These are phyloP conservation scores for Neospermospora avenae DNA, from an alignment of 2,329 filamentous ascomycete species.

Conservation along the genomic window DNA sequence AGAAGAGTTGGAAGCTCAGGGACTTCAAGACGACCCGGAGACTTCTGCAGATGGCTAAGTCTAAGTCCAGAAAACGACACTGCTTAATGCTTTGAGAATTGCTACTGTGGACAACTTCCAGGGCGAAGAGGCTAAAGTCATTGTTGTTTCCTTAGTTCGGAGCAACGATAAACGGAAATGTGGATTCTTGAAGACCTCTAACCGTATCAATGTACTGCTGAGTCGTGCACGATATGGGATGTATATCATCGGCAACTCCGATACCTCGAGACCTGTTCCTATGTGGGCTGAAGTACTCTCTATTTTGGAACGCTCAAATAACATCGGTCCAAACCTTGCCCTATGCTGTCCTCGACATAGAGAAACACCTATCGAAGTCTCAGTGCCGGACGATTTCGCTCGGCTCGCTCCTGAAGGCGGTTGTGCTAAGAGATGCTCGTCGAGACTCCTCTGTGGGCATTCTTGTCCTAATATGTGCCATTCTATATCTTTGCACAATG, in stretches of 20 bases:
- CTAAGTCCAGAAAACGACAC: slow-evolving; percentile 38
- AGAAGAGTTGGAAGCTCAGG: slow-evolving; percentile 45
- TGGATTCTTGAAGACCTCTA: slow-evolving; percentile 64
- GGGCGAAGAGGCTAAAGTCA: slow-evolving; percentile 70
- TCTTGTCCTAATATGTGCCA: slow-evolving; percentile 41
- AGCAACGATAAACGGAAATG: slow-evolving; percentile 57
- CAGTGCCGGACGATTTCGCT: slow-evolving; percentile 54
- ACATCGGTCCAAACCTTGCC: slow-evolving; percentile 49
- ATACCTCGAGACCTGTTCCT: slow-evolving; percentile 50
- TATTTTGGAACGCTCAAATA: slow-evolving; percentile 45
- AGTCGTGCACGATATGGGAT: slow-evolving; percentile 66
- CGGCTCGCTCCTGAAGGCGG: slow-evolving; percentile 58
- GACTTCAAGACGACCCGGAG: slow-evolving; percentile 22
- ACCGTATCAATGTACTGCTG: slow-evolving; percentile 67
- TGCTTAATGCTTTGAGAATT: slow-evolving; percentile 35
- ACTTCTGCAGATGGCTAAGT: slow-evolving; percentile 12
- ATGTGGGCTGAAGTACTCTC: slow-evolving; percentile 63
- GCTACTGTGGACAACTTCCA: slow-evolving; percentile 75
- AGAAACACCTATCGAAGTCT: slow-evolving; percentile 47
- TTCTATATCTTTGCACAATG: slow-evolving; percentile 45
- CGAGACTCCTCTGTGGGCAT: slow-evolving; percentile 44
- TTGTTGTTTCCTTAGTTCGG: slow-evolving; percentile 67
- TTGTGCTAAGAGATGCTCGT: slow-evolving; percentile 19
- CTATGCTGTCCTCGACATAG: slow-evolving; percentile 60
- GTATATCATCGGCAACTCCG: slow-evolving; percentile 65